phyloP scores from a whole-genome alignment of 495 filamentous ascomycete genomes.

The Neurospora tetraspora region DNA sequence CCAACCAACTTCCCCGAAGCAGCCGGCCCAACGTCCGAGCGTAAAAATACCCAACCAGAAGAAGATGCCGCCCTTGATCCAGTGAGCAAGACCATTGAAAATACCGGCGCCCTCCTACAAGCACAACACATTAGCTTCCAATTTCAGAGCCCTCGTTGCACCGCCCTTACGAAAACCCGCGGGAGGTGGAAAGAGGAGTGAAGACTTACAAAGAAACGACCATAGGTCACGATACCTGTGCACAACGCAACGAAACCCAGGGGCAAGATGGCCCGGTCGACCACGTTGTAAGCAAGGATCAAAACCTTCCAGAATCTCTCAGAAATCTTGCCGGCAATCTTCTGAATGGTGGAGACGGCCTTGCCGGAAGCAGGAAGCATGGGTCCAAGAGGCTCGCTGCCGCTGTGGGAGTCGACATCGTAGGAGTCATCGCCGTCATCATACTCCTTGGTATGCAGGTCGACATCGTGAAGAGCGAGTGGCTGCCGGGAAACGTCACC shows the following conservation, averaged over 20 bases:
- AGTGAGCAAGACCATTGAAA: constrained; percentile 82
- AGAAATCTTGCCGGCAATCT: constrained; percentile 28
- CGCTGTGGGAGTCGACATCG: constrained; percentile 16
- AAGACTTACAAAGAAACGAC: constrained; percentile 46
- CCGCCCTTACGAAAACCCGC: background rate
- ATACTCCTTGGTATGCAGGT: constrained; percentile 29
- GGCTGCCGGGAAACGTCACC: constrained; percentile 30
- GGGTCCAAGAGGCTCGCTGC: constrained; percentile 14
- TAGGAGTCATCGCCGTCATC: constrained; percentile 31
- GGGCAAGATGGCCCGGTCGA: constrained; percentile 40
- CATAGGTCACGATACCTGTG: constrained; percentile 47
- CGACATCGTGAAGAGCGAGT: constrained; percentile 42
- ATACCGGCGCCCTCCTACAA: constrained; percentile 16
- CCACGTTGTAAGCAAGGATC: constrained; percentile 29
- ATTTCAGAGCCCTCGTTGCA: constrained; percentile 39
- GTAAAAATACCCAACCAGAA: constrained; percentile 88
- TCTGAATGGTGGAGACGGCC: constrained; percentile 17
- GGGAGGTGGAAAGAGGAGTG: background rate
- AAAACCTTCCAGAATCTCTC: constrained; percentile 32
- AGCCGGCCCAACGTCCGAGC: constrained; percentile 81
- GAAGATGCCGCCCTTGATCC: constrained; percentile 95
- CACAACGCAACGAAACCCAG: constrained; percentile 49
- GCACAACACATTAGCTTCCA: background rate
- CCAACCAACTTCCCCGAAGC: constrained; percentile 89
- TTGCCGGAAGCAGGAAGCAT: constrained; percentile 6